Percentiles rank a stretch among this genome's conserved stretches.
phyloP scores from a whole-genome alignment of 768 basidiomycete genomes.

The Boletus insuetus region DNA sequence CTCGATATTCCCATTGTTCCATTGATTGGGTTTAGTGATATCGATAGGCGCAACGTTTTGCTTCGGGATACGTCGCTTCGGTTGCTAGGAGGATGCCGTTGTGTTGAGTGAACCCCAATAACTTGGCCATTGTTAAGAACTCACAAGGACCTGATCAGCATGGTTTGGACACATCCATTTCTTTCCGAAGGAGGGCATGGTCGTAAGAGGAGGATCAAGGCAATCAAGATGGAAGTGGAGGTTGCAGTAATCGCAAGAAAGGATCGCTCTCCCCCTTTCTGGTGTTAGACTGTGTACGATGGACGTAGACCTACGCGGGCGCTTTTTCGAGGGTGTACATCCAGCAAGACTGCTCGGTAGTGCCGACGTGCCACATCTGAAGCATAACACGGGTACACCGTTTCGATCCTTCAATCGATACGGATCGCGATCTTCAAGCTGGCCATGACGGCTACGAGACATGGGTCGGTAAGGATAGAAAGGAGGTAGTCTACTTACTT shows the following conservation, averaged over 20 bases:
- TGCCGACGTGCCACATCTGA: constrained; percentile 82
- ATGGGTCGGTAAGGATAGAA: not conserved
- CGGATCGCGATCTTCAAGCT: constrained; percentile 88
- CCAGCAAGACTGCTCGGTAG: constrained; percentile 55
- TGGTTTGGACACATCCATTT: constrained; percentile 99
- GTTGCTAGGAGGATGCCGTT: constrained; percentile 47
- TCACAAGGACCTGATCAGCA: constrained; percentile 78
- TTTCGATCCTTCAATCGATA: constrained; percentile 84
- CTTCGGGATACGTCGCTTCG: constrained; percentile 78
- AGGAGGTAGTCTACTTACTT: constrained; percentile 57
- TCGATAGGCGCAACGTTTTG: constrained; percentile 66
- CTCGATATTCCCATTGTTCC: constrained; percentile 92
- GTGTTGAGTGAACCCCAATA: not conserved
- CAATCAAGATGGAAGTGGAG: constrained; percentile 98
- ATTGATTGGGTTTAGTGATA: constrained; percentile 66
- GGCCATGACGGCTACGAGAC: constrained; percentile 68
- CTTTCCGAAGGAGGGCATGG: constrained; percentile 81
- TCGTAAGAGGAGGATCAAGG: constrained; percentile 82
- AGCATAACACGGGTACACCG: constrained; percentile 83
- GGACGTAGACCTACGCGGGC: constrained; percentile 48
- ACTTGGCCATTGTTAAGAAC: constrained; percentile 29
- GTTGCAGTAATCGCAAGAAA: constrained; percentile 94
- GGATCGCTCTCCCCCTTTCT: constrained; percentile 69
- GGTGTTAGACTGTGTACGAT: constrained; percentile 37
- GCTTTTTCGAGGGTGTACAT: constrained; percentile 51